A percentile compares a stretch with the other conserved stretches of the same genome.
phyloP scores from a whole-genome alignment of 495 filamentous ascomycete species.

The Talaromyces wortmannii region DNA sequence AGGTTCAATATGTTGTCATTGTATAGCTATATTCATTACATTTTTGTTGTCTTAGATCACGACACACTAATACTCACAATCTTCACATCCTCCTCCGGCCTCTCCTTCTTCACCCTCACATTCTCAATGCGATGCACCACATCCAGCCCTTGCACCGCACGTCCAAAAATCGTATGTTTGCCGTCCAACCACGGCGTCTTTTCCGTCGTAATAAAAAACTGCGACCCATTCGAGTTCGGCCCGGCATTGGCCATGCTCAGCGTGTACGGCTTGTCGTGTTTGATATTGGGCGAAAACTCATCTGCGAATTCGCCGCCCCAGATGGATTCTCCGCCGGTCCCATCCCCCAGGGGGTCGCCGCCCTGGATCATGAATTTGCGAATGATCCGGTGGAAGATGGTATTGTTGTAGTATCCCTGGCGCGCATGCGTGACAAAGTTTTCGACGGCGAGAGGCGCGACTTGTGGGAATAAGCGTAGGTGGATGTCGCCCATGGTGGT shows the following conservation, averaged over 20 bases:
- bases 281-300: constrained; percentile 75
- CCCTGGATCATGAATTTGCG: constrained; percentile 96
- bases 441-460: constrained; percentile 93
- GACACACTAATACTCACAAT: constrained; percentile 73
- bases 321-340: constrained; percentile 92
- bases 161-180: constrained; percentile 94
- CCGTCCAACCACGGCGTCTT: constrained; percentile 94
- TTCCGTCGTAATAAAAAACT: constrained; percentile 99
- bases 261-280: constrained; percentile 94
- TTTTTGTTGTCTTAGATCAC: neutral
- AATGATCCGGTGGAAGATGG: constrained; percentile 96
- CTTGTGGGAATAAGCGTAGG: constrained; percentile 86
- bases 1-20: neutral
- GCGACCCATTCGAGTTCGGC: constrained; percentile 68
- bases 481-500: constrained; percentile 94
- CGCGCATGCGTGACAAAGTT: constrained; percentile 93
- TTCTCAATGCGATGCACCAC: constrained; percentile 98
- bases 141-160: constrained; percentile 82
- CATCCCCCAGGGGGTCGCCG: constrained; percentile 90
- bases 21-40: neutral
- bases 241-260: constrained; percentile 97
- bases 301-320: constrained; percentile 96
- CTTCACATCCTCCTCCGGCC: constrained; percentile 94
- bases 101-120: constrained; percentile 85
- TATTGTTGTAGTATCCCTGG: constrained; percentile 90